These are phyloP conservation scores for Fusarium liriodendri DNA, from an alignment of 2,329 filamentous ascomycete genomes.

Conservation along the genomic window DNA sequence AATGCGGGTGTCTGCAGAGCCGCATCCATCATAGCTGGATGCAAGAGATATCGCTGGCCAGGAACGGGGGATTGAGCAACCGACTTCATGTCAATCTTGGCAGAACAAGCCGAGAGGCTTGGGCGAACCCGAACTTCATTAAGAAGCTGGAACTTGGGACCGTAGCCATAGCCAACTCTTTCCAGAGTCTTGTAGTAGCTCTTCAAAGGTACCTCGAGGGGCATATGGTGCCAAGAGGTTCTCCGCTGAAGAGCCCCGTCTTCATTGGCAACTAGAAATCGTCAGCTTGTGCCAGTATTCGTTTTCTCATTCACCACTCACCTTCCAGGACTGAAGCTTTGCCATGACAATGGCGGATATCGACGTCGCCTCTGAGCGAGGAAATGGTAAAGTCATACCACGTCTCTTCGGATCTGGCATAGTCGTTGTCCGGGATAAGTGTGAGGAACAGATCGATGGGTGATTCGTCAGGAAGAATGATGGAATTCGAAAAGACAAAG, in stretches of 20 bases:
- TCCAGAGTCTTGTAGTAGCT: slow-evolving; percentile 40
- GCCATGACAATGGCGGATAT: slow-evolving; percentile 38
- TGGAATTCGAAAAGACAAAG: slow-evolving; percentile 40
- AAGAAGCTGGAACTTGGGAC: slow-evolving; percentile 40
- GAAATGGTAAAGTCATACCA: slow-evolving; percentile 42
- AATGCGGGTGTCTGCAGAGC: slow-evolving; percentile 38
- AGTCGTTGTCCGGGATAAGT: slow-evolving; percentile 30
- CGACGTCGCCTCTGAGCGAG: slow-evolving; percentile 38
- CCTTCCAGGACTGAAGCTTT: slow-evolving; percentile 28
- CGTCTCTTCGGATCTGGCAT: slow-evolving; percentile 25
- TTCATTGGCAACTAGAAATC: neutral
- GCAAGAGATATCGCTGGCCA: slow-evolving; percentile 37
- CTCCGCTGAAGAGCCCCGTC: slow-evolving; percentile 2
- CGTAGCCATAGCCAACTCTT: slow-evolving; percentile 38
- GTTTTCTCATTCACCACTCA: slow-evolving; percentile 3
- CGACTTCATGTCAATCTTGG: slow-evolving; percentile 35
- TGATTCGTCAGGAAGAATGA: slow-evolving; percentile 38
- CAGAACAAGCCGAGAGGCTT: slow-evolving; percentile 33
- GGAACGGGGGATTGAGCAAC: slow-evolving; percentile 29
- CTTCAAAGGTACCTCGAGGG: slow-evolving; percentile 35
- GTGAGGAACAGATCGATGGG: slow-evolving; percentile 39
- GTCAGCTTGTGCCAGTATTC: slow-evolving; percentile 4
- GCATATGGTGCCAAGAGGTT: slow-evolving; percentile 40
- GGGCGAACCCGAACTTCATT: slow-evolving; percentile 37
- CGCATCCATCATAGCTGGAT: slow-evolving; percentile 41